phyloP scores from a whole-genome alignment of 1,284 basidiomycete genomes.

The Leccinum variabile region DNA sequence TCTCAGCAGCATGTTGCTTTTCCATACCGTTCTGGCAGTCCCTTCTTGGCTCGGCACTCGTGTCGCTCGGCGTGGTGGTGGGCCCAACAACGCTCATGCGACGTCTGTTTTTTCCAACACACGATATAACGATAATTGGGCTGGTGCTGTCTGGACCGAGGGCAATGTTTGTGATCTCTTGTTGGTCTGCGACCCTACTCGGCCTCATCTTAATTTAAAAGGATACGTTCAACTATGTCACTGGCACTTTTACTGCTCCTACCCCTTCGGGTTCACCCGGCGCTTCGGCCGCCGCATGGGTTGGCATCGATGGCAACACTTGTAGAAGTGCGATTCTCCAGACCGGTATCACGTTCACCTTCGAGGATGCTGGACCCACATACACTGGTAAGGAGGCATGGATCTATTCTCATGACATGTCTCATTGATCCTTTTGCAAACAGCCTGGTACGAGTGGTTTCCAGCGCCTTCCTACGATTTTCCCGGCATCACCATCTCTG shows the following conservation, averaged over 20 bases:
- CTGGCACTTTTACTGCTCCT: constrained; percentile 14
- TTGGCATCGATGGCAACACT: constrained; percentile 14
- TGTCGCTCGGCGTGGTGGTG: background rate
- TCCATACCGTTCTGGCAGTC: constrained; percentile 2
- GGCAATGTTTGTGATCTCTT: constrained; percentile 6
- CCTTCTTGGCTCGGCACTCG: background rate
- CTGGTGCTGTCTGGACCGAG: constrained; percentile 6
- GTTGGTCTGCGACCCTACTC: background rate
- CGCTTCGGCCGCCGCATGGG: background rate
- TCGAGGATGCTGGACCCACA: background rate
- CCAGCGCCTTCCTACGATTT: background rate
- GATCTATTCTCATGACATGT: background rate
- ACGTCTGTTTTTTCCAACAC: background rate
- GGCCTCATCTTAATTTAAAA: constrained; percentile 6
- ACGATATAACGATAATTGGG: constrained; percentile 8
- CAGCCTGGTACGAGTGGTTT: constrained; percentile 17
- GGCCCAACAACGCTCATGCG: background rate
- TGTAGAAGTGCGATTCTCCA: constrained; percentile 7
- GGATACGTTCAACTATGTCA: constrained; percentile 10
- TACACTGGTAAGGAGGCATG: constrained; percentile 13
- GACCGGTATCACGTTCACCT: constrained; percentile 8
- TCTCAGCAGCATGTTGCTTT: constrained; percentile 4
- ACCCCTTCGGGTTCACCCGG: constrained; percentile 2
- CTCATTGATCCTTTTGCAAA: background rate
- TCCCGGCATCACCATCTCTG: constrained; percentile 3